Base-by-base conservation (phyloP, 345 rosid species). In the Gossypium stocksii region DNA sequence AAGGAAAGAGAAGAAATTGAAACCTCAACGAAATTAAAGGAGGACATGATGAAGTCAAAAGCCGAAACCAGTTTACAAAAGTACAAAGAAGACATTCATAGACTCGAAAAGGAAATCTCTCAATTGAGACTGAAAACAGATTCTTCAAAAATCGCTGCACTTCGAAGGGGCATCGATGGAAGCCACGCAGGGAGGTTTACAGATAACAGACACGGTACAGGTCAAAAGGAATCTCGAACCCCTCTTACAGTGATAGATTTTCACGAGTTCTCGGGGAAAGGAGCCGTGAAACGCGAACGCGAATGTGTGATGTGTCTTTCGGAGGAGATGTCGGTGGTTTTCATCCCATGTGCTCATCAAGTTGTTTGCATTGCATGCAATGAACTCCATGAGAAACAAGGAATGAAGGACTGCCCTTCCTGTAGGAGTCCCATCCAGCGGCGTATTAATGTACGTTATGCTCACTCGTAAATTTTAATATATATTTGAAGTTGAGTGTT, bases 241-340 rank as follows among this genome's bases (percentile, higher is more conserved):
- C 65, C 80, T 54, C 68, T 71, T 19, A 68, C 68, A n/a, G 70
- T 75, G 75, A 57, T 79, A 48, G 82, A 72, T 71, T 69, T 84
- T 66, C 77, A 75, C 9, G 85, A 85, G 57, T 65, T 75, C 53
- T 66, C 77, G 13, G 83, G 80, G 34, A 58, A 38, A n/a, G 87
- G 88, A 25, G 86, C 86, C 1, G 84, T 90, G 79, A 87, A 82
- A 73, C 89, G 94, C 2, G 98, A 94, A 77, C 83, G 93, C 20
- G 98, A 94, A 73, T 94, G 98, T 29, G 97, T 93, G 74, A 91
- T 93, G 98, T 93, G 97, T 84, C 90, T 86, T 22, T 78, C 86
- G 2, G 90, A 86, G 77, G 90, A 88, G 80, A 85, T 82, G 83
- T 80, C 88, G 0, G 86, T 90, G 79, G 84, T 88, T 9, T 85